A percentile compares a stretch with the other conserved stretches of the same genome.
phyloP scores from a whole-genome alignment of 495 filamentous ascomycete genomes.

The Daldinia concentrica region DNA sequence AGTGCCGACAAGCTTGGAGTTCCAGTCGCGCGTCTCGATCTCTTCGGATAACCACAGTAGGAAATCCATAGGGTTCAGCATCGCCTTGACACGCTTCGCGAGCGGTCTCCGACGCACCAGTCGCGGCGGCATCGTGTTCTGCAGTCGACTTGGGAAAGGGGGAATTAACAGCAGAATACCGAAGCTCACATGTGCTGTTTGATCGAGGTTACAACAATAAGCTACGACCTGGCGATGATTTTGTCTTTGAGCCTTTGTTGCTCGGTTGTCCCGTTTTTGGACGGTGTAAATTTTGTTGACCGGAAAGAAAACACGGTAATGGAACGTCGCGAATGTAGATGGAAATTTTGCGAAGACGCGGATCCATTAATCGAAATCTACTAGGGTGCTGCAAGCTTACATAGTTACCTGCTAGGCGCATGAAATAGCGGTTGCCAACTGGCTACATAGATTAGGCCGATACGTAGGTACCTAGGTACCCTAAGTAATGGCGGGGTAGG shows the following conservation, averaged over 20 bases:
- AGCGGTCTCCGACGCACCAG: conserved; percentile 83
- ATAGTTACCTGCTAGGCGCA: conserved; percentile 2
- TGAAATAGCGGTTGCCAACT: conserved; percentile 14
- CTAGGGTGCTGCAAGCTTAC: conserved; percentile 14
- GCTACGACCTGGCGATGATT: not conserved
- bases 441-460: conserved; percentile 17
- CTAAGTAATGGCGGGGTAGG: conserved; percentile 33
- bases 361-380: conserved; percentile 12
- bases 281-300: conserved; percentile 23
- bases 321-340: not conserved
- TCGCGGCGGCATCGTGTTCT: conserved; percentile 56
- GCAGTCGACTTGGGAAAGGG: not conserved
- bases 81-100: conserved; percentile 75
- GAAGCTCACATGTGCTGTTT: conserved; percentile 22
- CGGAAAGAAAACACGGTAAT: conserved; percentile 36
- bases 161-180: conserved; percentile 4
- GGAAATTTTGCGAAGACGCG: conserved; percentile 13
- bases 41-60: conserved; percentile 89
- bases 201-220: not conserved
- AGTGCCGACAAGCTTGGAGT: conserved; percentile 78
- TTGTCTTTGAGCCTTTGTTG: conserved; percentile 6
- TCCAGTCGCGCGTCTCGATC: conserved; percentile 87
- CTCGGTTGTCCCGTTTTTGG: not conserved
- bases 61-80: conserved; percentile 88
- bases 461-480: not conserved